A percentile compares a stretch with the other conserved stretches of the same genome.
Conservation (phyloP, 2,329 filamentous ascomycete genomes). For the Alternaria tenuissima region DNA sequence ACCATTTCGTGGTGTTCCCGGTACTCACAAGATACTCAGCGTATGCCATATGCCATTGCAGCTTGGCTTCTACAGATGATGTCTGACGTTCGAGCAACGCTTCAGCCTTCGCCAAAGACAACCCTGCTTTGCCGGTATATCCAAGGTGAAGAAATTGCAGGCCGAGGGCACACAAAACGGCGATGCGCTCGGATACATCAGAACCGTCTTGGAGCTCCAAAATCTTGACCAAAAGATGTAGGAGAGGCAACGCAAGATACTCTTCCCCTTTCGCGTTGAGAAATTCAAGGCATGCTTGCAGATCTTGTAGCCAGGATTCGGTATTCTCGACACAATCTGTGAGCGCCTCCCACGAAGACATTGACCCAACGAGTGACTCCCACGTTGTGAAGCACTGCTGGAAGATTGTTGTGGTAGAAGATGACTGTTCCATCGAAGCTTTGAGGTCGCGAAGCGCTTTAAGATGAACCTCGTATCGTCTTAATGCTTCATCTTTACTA, state of each 20-base stretch:
- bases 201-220: constrained; percentile 55
- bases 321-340: constrained; percentile 59
- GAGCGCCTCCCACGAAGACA: constrained; percentile 51
- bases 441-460: constrained; percentile 51
- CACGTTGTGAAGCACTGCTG: constrained; percentile 47
- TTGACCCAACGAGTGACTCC: constrained; percentile 48
- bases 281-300: constrained; percentile 64
- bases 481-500: constrained; percentile 46
- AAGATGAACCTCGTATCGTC: constrained; percentile 47
- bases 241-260: constrained; percentile 57
- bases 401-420: constrained; percentile 35
- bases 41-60: constrained; percentile 73
- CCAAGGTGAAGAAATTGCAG: constrained; percentile 67
- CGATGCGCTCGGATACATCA: constrained; percentile 52
- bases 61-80: constrained; percentile 55
- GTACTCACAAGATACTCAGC: constrained; percentile 77
- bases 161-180: constrained; percentile 58
- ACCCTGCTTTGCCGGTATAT: constrained; percentile 65
- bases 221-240: constrained; percentile 59
- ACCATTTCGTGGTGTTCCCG: constrained; percentile 70
- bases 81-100: constrained; percentile 54
- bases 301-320: constrained; percentile 58
- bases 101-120: constrained; percentile 67
- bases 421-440: constrained; percentile 51
- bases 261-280: constrained; percentile 66